phyloP scores from a whole-genome alignment of 1,284 basidiomycete species.

The Fomitopsis betulina region DNA sequence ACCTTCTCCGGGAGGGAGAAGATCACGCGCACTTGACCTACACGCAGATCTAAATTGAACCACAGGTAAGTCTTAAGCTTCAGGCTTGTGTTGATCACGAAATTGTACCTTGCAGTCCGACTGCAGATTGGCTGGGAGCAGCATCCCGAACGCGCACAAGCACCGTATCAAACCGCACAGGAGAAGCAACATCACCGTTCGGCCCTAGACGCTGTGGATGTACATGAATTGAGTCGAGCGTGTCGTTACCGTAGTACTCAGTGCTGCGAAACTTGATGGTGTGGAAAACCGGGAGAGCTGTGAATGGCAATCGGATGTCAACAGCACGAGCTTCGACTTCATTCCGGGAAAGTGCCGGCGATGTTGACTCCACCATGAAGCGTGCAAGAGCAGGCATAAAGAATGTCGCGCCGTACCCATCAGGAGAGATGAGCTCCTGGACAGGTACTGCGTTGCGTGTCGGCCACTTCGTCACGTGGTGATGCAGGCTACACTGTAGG shows the following conservation, averaged over 20 bases:
- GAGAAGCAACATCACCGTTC: too few species aligned
- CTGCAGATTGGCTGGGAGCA: too few species aligned
- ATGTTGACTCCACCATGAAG: slow-evolving; percentile 12
- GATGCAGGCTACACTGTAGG: not conserved
- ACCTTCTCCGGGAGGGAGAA: too few species aligned
- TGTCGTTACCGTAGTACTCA: slow-evolving; percentile 1
- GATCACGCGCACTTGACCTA: too few species aligned
- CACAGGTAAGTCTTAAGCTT: too few species aligned
- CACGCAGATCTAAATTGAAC: too few species aligned
- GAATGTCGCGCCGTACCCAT: slow-evolving; percentile 12
- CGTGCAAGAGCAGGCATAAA: slow-evolving; percentile 24
- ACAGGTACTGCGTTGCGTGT: not conserved
- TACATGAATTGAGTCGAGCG: slow-evolving; percentile 4
- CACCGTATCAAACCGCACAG: too few species aligned
- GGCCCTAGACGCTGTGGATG: too few species aligned
- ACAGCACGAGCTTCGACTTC: not conserved
- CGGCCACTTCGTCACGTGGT: not conserved
- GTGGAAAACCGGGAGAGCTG: slow-evolving; percentile 6
- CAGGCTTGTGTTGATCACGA: too few species aligned
- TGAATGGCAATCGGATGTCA: not conserved
- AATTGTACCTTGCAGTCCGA: too few species aligned
- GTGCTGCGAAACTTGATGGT: slow-evolving; percentile 8
- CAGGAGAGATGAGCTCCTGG: not conserved
- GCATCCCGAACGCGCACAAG: too few species aligned
- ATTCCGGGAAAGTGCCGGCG: not conserved